phyloP scores from a whole-genome alignment of 257 asterid species.

The Plectranthus barbatus region DNA sequence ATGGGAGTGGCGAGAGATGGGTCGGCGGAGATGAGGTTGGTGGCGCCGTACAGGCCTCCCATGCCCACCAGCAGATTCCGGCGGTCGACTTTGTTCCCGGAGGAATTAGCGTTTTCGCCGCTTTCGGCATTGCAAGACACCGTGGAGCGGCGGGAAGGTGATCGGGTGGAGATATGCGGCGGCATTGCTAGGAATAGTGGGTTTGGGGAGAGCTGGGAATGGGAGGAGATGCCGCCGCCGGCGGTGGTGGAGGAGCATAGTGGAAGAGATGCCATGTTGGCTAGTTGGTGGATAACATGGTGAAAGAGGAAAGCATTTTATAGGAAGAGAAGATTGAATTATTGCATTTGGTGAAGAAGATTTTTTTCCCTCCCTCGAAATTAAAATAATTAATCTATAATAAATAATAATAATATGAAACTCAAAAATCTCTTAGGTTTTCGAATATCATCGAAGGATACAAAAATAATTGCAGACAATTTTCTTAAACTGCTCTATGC shows the following conservation, averaged over 20 bases:
- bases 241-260: not conserved
- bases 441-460: too few relatives aligned
- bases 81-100: constrained; percentile 17
- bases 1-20: constrained; percentile 18
- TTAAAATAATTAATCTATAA: too few relatives aligned
- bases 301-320: not conserved
- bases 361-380: too few relatives aligned
- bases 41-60: constrained; percentile 20
- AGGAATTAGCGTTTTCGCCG: not conserved
- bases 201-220: not conserved
- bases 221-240: not conserved
- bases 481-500: too few relatives aligned
- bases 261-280: not conserved
- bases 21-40: not conserved
- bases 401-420: too few relatives aligned
- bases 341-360: too few relatives aligned
- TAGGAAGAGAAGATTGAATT: not conserved
- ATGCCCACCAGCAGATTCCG: constrained; percentile 23
- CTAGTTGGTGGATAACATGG: not conserved
- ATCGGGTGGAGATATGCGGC: not conserved
- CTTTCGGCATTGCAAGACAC: not conserved
- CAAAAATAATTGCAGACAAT: too few relatives aligned
- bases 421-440: too few relatives aligned
- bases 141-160: not conserved
- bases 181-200: not conserved